Percentiles rank a stretch among this genome's conserved stretches.
phyloP scores from a whole-genome alignment of 345 rosid species.

The Pistacia integerrima region DNA sequence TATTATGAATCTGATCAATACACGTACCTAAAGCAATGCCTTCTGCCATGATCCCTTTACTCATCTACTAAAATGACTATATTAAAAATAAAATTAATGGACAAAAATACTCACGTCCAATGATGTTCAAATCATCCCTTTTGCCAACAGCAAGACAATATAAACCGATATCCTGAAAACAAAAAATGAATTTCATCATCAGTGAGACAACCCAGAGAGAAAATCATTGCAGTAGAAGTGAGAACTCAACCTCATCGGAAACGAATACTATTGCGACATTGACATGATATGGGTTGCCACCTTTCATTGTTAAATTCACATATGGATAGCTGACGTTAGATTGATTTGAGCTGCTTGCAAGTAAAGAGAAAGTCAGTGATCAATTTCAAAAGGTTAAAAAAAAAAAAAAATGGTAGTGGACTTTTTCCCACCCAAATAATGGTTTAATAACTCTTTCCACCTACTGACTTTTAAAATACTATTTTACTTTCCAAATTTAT shows the following conservation, averaged over 20 bases:
- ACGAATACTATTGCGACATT: constrained; percentile 46
- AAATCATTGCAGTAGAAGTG: background rate
- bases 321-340: constrained; percentile 40
- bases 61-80: too few species aligned
- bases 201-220: constrained; percentile 1
- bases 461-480: too few species aligned
- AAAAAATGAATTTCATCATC: constrained; percentile 16
- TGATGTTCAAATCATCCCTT: constrained; percentile 67
- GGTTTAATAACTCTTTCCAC: too few species aligned
- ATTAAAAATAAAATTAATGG: background rate
- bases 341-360: constrained; percentile 41
- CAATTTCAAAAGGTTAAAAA: too few species aligned
- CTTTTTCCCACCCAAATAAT: too few species aligned
- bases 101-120: constrained; percentile 77
- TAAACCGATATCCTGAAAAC: constrained; percentile 42
- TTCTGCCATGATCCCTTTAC: too few species aligned
- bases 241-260: constrained; percentile 37
- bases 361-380: constrained; percentile 7
- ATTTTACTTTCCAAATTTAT: too few species aligned
- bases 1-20: too few species aligned
- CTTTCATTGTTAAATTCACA: constrained; percentile 76
- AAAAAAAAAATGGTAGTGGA: too few species aligned
- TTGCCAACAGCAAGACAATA: constrained; percentile 78
- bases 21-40: background rate
- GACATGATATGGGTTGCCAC: constrained; percentile 57